Evolutionary conservation across 2,329 filamentous ascomycete genomes (phyloP).

Genomic region (Diplodia sapinea): DNA sequence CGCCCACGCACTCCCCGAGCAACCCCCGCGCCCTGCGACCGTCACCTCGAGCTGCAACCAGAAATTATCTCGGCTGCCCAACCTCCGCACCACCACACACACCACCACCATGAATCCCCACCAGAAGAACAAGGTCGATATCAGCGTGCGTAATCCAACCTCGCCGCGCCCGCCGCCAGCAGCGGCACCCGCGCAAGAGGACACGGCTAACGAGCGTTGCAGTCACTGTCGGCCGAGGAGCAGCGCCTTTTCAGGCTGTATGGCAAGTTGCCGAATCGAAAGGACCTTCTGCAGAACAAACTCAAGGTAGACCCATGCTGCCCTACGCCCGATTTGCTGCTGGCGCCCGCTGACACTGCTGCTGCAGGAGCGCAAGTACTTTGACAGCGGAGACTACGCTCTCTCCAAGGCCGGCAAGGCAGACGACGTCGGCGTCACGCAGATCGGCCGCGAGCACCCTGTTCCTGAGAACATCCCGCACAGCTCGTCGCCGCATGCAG

Average conservation of each 20-base stretch:
- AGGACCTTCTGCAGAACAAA: conserved; percentile 96
- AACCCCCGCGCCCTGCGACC: conserved; percentile 25
- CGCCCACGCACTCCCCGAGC: background rate
- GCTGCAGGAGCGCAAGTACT: conserved; percentile 85
- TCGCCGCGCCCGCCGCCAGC: conserved; percentile 6
- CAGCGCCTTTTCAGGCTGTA: conserved; percentile 96
- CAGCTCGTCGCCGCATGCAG: conserved; percentile 68
- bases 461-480: conserved; percentile 95
- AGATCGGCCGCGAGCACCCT: conserved; percentile 92
- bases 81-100: conserved; percentile 10
- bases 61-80: conserved; percentile 8
- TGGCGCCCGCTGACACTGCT: conserved; percentile 4
- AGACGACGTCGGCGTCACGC: conserved; percentile 89
- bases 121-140: conserved; percentile 98
- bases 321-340: background rate
- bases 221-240: conserved; percentile 94
- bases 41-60: conserved; percentile 2
- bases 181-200: background rate
- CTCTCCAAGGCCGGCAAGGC: conserved; percentile 97
- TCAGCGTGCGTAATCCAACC: conserved; percentile 71
- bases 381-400: conserved; percentile 94
- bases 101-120: conserved; percentile 79
- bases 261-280: conserved; percentile 95
- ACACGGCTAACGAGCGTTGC: conserved; percentile 32
- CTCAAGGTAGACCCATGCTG: conserved; percentile 68